Conservation (phyloP, 371 early-diverging fungal genomes). For the Mortierella sp. region DNA sequence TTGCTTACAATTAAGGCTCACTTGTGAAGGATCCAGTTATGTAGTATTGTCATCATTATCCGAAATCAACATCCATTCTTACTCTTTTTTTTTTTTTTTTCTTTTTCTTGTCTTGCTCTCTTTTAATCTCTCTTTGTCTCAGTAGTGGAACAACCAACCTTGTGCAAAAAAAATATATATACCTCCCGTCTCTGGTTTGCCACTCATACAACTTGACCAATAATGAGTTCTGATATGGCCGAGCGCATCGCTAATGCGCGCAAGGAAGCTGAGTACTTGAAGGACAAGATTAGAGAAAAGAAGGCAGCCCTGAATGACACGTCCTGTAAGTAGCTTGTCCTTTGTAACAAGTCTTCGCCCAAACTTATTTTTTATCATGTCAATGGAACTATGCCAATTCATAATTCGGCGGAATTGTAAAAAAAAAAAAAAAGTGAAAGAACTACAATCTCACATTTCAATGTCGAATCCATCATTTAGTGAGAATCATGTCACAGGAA, state of each 20-base stretch:
- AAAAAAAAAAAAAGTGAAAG: constrained; percentile 1
- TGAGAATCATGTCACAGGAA: constrained; percentile 65
- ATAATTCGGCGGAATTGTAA: neutral
- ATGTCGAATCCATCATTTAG: constrained; percentile 37
- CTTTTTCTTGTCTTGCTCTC: too few relatives aligned
- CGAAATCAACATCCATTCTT: neutral
- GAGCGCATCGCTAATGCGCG: constrained; percentile 92
- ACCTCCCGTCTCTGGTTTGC: neutral
- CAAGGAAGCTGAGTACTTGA: constrained; percentile 94
- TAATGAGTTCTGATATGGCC: constrained; percentile 82
- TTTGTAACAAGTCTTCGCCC: constrained; percentile 22
- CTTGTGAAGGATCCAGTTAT: neutral
- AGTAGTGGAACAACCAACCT: neutral
- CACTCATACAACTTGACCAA: neutral
- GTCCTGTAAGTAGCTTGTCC: constrained; percentile 82
- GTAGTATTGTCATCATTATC: neutral
- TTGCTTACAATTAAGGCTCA: neutral
- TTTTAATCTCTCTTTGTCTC: neutral
- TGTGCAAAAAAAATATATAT: neutral
- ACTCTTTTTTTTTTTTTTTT: neutral
- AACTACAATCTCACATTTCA: too few relatives aligned
- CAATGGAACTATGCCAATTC: neutral
- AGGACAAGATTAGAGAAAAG: constrained; percentile 95
- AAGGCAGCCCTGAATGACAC: constrained; percentile 95
- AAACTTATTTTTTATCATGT: constrained; percentile 25